Evolutionary conservation across 208 protist species (phyloP).

Genomic region (Leishmania lainsoni): DNA sequence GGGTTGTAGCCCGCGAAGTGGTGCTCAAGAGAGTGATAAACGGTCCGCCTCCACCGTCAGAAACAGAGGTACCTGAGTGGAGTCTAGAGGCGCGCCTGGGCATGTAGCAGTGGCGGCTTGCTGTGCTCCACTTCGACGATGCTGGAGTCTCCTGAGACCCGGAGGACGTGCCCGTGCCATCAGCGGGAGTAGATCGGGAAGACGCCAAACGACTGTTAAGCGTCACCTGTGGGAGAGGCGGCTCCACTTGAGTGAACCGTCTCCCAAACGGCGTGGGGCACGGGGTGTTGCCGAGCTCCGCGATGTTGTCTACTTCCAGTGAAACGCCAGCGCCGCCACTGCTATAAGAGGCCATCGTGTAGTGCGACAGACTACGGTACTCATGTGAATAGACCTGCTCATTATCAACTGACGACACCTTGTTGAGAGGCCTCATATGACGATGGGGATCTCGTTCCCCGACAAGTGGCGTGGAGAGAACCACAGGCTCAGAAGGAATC

Average conservation of each 20-base stretch:
- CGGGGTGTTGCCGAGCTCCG: neutral
- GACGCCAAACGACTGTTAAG: neutral
- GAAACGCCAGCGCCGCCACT: neutral
- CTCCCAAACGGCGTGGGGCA: neutral
- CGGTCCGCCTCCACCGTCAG: neutral
- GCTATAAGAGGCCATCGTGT: neutral
- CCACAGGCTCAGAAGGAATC: neutral
- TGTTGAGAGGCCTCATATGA: neutral
- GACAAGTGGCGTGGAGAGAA: neutral
- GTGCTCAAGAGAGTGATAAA: too few species aligned
- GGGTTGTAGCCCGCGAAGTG: neutral
- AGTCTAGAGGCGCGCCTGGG: neutral
- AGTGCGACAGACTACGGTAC: neutral
- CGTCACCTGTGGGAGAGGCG: neutral
- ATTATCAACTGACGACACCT: neutral
- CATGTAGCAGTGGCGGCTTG: constrained; percentile 1
- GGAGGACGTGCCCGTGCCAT: neutral
- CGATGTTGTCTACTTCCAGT: neutral
- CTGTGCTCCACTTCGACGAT: neutral
- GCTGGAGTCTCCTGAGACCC: neutral
- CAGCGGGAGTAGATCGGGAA: neutral
- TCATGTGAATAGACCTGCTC: neutral
- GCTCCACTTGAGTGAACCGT: neutral
- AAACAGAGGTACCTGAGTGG: neutral
- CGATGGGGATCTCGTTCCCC: neutral